These are phyloP conservation scores for Monosporozyma aerobia DNA, from an alignment of 805 yeast genomes.

Conservation along the genomic window DNA sequence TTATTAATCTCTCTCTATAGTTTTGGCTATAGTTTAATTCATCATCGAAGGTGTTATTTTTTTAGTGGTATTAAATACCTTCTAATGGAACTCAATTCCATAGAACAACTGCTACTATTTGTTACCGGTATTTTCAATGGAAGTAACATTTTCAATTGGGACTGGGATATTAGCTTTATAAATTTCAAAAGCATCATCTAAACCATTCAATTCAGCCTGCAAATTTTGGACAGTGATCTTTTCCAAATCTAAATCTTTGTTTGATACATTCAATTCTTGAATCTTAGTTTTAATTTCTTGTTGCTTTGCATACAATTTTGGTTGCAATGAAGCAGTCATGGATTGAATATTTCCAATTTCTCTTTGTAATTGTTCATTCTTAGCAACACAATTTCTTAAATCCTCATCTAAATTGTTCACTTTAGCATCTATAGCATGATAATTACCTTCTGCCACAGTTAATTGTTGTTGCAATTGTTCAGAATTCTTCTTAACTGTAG, in stretches of 20 bases:
- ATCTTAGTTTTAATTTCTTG: conserved; percentile 36
- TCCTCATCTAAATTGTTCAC: conserved; percentile 50
- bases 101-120: not conserved
- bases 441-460: conserved; percentile 68
- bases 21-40: not conserved
- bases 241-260: conserved; percentile 54
- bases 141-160: not conserved
- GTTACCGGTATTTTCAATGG: not conserved
- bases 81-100: not conserved
- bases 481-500: conserved; percentile 2
- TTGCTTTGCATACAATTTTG: conserved; percentile 42
- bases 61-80: too few species aligned
- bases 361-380: conserved; percentile 56
- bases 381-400: conserved; percentile 58
- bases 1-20: not conserved
- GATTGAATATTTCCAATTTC: conserved; percentile 59
- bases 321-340: conserved; percentile 51
- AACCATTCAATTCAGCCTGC: conserved; percentile 32
- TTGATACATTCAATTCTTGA: conserved; percentile 16
- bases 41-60: not conserved
- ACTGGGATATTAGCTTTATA: not conserved
- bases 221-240: conserved; percentile 39
- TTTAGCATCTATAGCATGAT: conserved; percentile 58
- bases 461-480: conserved; percentile 62
- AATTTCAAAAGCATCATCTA: conserved; percentile 13